Percentiles rank a stretch among this genome's conserved stretches.
Evolutionary conservation across 805 yeast genomes (phyloP).

Genomic region (Metschnikowia lunata): DNA sequence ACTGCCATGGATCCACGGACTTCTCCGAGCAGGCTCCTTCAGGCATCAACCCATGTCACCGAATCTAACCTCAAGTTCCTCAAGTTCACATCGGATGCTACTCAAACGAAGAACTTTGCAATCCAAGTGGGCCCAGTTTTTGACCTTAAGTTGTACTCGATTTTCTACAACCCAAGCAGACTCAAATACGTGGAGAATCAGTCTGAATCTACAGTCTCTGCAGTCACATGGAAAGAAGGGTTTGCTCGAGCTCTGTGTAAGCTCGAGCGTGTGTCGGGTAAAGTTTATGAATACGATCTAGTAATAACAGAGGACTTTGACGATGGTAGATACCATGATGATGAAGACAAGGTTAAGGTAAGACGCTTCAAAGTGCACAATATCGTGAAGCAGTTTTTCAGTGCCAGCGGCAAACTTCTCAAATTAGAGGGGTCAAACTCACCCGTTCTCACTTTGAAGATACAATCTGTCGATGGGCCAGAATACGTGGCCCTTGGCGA

Average conservation of each 20-base stretch:
- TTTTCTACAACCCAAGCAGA: conserved; percentile 56
- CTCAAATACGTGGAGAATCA: conserved; percentile 26
- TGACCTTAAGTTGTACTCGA: conserved; percentile 52
- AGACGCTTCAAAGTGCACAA: conserved; percentile 34
- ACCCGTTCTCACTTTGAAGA: conserved; percentile 65
- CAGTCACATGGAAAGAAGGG: conserved; percentile 69
- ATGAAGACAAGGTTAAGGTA: conserved; percentile 30
- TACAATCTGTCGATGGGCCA: conserved; percentile 13
- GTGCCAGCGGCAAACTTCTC: conserved; percentile 64
- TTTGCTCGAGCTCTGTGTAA: conserved; percentile 51
- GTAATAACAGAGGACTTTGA: conserved; percentile 54
- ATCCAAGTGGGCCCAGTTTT: conserved; percentile 57
- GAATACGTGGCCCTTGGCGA: conserved; percentile 23
- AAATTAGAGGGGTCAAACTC: conserved; percentile 56
- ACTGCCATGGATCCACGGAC: conserved; percentile 47
- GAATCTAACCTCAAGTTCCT: conserved; percentile 31
- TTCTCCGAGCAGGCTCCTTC: conserved; percentile 64
- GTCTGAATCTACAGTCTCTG: conserved; percentile 11
- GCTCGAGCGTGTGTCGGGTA: conserved; percentile 26
- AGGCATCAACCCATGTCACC: conserved; percentile 48
- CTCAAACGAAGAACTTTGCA: background rate
- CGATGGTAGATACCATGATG: conserved; percentile 72
- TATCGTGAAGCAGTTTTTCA: conserved; percentile 55
- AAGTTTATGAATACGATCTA: conserved; percentile 41
- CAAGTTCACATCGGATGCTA: background rate